Conservation (phyloP, 768 basidiomycete genomes). For the Kondoa malvinella region DNA sequence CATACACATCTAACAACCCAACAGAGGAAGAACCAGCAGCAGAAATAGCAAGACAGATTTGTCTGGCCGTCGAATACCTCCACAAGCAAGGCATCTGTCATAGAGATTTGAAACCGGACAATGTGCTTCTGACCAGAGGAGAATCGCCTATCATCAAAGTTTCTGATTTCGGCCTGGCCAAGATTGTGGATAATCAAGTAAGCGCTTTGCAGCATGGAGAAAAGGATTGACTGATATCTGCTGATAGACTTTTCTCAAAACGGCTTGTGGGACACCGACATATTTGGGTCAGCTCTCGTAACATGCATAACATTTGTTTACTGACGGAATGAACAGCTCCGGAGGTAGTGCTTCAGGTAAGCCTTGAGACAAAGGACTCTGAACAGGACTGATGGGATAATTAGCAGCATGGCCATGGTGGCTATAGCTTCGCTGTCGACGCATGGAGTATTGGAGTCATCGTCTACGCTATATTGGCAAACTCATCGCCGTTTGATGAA, state of each 20-base stretch:
- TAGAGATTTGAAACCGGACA: conserved; percentile 71
- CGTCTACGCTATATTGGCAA: conserved; percentile 56
- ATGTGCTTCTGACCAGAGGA: conserved; percentile 24
- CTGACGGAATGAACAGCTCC: conserved; percentile 18
- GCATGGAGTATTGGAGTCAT: conserved; percentile 95
- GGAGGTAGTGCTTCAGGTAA: conserved; percentile 54
- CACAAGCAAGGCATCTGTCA: conserved; percentile 59
- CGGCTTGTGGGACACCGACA: conserved; percentile 90
- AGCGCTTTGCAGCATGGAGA: conserved; percentile 20
- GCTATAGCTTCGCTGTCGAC: conserved; percentile 78
- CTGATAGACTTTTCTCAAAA: conserved; percentile 38
- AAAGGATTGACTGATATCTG: conserved; percentile 16
- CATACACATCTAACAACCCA: background rate
- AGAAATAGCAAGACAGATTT: conserved; percentile 65
- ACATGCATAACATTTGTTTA: background rate
- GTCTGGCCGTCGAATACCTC: conserved; percentile 32
- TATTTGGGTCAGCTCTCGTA: conserved; percentile 55
- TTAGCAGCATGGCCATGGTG: conserved; percentile 35
- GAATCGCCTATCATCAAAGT: conserved; percentile 52
- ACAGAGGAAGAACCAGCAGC: conserved; percentile 38
- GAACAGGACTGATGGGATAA: background rate
- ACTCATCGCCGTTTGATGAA: conserved; percentile 62
- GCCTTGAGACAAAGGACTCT: background rate
- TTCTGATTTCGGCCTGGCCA: conserved; percentile 91
- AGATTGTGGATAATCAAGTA: conserved; percentile 63